A percentile compares a stretch with the other conserved stretches of the same genome.
Conservation (phyloP, 2,329 filamentous ascomycete genomes). For the Phaeoacremonium minimum region DNA sequence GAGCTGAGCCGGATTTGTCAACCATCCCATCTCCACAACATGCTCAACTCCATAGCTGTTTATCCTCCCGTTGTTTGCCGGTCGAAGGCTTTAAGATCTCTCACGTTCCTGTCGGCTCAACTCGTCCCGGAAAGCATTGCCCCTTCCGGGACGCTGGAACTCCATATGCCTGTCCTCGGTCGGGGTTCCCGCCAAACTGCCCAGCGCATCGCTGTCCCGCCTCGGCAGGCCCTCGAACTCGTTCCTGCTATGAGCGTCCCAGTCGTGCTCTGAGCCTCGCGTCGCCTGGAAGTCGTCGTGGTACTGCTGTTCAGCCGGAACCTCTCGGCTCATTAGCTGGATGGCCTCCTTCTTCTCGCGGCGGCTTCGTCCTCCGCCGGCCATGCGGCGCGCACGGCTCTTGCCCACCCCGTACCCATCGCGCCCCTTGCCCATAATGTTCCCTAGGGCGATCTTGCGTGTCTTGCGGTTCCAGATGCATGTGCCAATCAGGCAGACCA, state of each 20-base stretch:
- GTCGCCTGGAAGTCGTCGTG: slow-evolving; percentile 5
- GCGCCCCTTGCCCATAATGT: slow-evolving; percentile 40
- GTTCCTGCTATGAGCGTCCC: slow-evolving; percentile 20
- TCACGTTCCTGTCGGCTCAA: slow-evolving; percentile 39
- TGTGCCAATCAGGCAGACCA: slow-evolving; percentile 47
- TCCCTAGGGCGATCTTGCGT: slow-evolving; percentile 46
- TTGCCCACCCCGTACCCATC: slow-evolving; percentile 37
- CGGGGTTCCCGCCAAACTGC: slow-evolving; percentile 43
- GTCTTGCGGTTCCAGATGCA: slow-evolving; percentile 50
- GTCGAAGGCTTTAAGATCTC: no score
- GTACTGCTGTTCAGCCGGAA: slow-evolving; percentile 19
- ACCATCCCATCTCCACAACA: no score
- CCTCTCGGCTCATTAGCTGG: slow-evolving; percentile 35
- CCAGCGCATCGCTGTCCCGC: slow-evolving; percentile 43
- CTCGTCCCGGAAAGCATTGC: slow-evolving; percentile 47
- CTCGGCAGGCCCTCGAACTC: slow-evolving; percentile 22
- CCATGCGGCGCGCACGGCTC: slow-evolving; percentile 26
- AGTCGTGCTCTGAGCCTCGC: slow-evolving; percentile 11
- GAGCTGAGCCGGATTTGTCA: no score
- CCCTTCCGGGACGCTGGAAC: slow-evolving; percentile 23
- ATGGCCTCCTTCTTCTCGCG: slow-evolving; percentile 35
- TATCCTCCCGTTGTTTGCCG: no score
- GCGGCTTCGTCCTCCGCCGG: slow-evolving; percentile 17
- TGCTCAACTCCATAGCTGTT: no score
- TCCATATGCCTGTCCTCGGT: slow-evolving; percentile 35